A percentile compares a stretch with the other conserved stretches of the same genome.
Evolutionary conservation across 495 filamentous ascomycete genomes (phyloP).

Genomic region (Trichoderma erinaceum): DNA sequence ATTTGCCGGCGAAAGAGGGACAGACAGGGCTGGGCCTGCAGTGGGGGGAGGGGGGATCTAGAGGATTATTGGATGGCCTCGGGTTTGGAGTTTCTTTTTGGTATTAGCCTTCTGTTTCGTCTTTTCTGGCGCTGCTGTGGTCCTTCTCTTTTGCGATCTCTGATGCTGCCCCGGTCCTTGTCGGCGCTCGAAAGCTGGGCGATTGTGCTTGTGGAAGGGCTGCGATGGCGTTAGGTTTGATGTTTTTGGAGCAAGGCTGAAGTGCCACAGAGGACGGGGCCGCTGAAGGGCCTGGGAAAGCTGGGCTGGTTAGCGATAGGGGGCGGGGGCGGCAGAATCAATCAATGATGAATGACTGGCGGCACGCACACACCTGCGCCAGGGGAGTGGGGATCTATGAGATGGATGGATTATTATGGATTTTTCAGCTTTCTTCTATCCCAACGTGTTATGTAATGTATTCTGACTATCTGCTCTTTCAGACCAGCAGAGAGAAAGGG

Average conservation of each 20-base stretch:
- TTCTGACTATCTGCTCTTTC: too few species aligned
- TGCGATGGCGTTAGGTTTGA: background rate
- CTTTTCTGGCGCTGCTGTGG: background rate
- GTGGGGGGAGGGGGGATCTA: constrained; percentile 3
- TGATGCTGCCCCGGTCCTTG: background rate
- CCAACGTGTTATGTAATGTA: too few species aligned
- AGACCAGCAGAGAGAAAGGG: too few species aligned
- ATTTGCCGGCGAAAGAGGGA: constrained; percentile 10
- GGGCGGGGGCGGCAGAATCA: constrained; percentile 7
- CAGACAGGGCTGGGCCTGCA: constrained; percentile 13
- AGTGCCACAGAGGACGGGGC: constrained; percentile 1
- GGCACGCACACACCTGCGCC: background rate
- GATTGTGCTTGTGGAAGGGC: background rate
- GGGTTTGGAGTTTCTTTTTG: background rate
- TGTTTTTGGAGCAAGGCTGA: constrained; percentile 10
- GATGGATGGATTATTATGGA: background rate
- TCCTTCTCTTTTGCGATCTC: background rate
- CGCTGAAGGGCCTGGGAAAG: constrained; percentile 8
- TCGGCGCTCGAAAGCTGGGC: background rate
- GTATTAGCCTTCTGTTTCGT: background rate
- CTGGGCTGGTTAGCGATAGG: constrained; percentile 10
- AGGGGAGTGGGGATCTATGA: background rate
- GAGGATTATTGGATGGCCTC: background rate
- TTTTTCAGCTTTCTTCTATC: background rate
- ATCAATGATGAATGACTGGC: background rate